These are phyloP conservation scores for Boletus huronensis DNA, from an alignment of 768 basidiomycete genomes.

Conservation along the genomic window DNA sequence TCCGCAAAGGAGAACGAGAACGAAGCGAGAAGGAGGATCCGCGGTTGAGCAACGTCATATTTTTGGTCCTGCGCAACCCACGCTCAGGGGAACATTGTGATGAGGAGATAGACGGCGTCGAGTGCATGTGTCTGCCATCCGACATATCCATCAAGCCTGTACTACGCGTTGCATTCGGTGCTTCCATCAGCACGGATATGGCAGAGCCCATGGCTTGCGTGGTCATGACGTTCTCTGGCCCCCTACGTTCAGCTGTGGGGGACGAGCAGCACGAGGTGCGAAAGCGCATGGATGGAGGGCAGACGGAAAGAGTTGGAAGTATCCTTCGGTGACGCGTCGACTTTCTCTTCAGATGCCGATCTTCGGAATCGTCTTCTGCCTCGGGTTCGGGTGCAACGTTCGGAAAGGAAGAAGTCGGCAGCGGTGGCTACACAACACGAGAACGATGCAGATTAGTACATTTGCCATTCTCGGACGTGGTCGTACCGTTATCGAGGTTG, in stretches of 20 bases:
- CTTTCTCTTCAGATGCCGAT: slow-evolving; percentile 11
- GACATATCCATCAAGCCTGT: slow-evolving; percentile 18
- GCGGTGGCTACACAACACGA: slow-evolving; percentile 21
- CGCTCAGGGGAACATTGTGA: slow-evolving; percentile 29
- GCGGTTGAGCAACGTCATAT: slow-evolving; percentile 31
- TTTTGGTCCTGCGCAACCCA: slow-evolving; percentile 40
- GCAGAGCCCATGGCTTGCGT: slow-evolving; percentile 17
- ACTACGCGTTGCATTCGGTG: slow-evolving; percentile 20
- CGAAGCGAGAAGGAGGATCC: slow-evolving; percentile 24
- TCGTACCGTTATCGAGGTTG: slow-evolving; percentile 31
- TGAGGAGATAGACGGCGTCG: slow-evolving; percentile 24
- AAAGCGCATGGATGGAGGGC: slow-evolving; percentile 9
- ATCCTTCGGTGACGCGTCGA: slow-evolving; percentile 16
- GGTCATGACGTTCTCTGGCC: slow-evolving; percentile 1
- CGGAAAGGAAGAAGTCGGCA: slow-evolving; percentile 16
- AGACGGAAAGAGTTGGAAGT: slow-evolving; percentile 23
- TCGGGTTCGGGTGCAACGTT: slow-evolving; percentile 10
- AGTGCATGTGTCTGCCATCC: slow-evolving; percentile 10
- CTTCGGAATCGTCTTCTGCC: slow-evolving; percentile 11
- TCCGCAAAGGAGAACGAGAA: slow-evolving; percentile 23
- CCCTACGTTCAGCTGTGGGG: slow-evolving; percentile 5
- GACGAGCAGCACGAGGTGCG: slow-evolving; percentile 12
- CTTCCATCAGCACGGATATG: slow-evolving; percentile 22
- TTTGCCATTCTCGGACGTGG: slow-evolving; percentile 12
- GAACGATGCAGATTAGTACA: slow-evolving; percentile 17